Base-by-base conservation (phyloP, 768 basidiomycete species). In the Mrakia frigida region DNA sequence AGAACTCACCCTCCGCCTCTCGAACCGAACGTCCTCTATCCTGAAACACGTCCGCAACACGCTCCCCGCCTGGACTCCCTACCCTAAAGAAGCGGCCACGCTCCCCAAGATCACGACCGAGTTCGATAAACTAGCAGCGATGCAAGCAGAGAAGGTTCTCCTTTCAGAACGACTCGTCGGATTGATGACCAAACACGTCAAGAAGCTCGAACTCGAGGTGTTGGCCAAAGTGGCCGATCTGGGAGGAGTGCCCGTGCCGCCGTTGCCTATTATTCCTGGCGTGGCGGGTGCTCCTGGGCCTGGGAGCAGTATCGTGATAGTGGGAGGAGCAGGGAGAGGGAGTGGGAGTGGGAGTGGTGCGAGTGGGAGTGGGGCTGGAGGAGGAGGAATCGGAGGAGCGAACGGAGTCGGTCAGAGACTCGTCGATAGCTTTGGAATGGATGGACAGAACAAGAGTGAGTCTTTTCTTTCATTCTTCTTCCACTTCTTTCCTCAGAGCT, bases 1-100 rank as follows among this genome's bases (percentile, higher is more conserved):
- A 46, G 75, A 76, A 41, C 75, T 76, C 59, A 76, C 70, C 31
- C 61, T 69, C 50, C 70, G 75, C 18, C 70, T 76, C 37, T 46
- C 52, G 35, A 56, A 70, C 31, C 75, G 75, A 6, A 76, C 75
- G n/a, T 76, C 75, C 0, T 76, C 75, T 2, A 70, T 70, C 61
- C 75, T 76, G 46, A 76, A 76, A 39, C 75, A 76, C 71, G 69
- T 76, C 70, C 70, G 75, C 18, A 61, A 46, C 31, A 46, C 75
- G 25, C 69, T 53, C n/a, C 61, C 75, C 9, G 61, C 71, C 61
- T 63, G 50, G 35, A 65, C 75, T 13, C 70, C 75, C 37, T 71
- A 72, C 63, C 68, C 74, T 11, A 75, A 75, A n/a, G 67, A 68
- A 59, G 50, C 74, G 1, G 67, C 35, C 23, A 76, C 75, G 6